Evolutionary conservation across 2,329 filamentous ascomycete species (phyloP), one percentile per base, ranked within the genome.

Genomic region (Aspergillus vadensis): DNA sequence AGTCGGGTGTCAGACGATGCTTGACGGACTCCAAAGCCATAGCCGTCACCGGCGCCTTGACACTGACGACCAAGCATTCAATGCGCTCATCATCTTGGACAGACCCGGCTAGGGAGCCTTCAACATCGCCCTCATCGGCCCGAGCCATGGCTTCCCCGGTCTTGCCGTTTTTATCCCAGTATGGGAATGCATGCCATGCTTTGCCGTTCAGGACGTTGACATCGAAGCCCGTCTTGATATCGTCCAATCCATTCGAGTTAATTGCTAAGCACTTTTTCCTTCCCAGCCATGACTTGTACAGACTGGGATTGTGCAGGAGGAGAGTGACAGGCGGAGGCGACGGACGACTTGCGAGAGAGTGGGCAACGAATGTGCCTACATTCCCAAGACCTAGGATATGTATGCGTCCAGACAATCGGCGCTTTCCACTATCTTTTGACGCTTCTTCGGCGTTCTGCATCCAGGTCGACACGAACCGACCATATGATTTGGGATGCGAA

Each of bases 351-450:
- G 21, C 84, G 72, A 96, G 79, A 21, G 85, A 85, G 70, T 88
- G 87, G 36, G 92, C 91, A 62, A 92, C 86, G 19, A 96, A 83
- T 49, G 86, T 86, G 14, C 92, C 91, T 8, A 96, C 81, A 70
- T 91, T 94, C 27, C 92, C 92, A 5, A 89, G 72, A 5, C 92
- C 92, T 5, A 96, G 78, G 55, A 96, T 82, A 70, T 93, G 86
- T 54, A 68, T 68, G 54, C 65, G 65, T 61, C 79, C 75, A 6
- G 73, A 74, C 41, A 76, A 58, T 36, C 65, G 65, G 36, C 61
- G 62, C 17, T 62, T 67, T 15, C 62, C 59, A n/a, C 65, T 58
- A 12, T 65, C 63, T 27, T 54, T 54, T 7, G 69, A 63, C 51
- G 63, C 39, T 27, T 72, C 68, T 12, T 70, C 62, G 23, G 57